Evolutionary conservation across 2,329 filamentous ascomycete species (phyloP).

Genomic region (Clonostachys rosea): DNA sequence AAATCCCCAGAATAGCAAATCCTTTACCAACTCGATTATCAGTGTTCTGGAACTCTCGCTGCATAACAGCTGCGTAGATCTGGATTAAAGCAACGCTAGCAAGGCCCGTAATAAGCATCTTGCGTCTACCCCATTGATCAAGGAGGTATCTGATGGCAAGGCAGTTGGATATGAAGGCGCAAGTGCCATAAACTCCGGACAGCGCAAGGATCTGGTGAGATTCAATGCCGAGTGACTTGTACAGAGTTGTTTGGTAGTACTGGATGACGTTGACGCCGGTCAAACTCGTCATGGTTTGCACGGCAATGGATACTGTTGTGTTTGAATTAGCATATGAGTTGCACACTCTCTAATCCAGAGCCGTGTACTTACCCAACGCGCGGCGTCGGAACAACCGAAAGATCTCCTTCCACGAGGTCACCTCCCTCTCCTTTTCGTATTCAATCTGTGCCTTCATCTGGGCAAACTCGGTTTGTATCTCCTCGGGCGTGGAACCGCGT

Average conservation of each 20-base stretch:
- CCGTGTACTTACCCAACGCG: slow-evolving; percentile 35
- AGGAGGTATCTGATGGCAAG: slow-evolving; percentile 47
- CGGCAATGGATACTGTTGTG: slow-evolving; percentile 35
- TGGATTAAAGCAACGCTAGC: slow-evolving; percentile 47
- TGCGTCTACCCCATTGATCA: slow-evolving; percentile 55
- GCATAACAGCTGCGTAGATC: slow-evolving; percentile 56
- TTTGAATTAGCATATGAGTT: neutral
- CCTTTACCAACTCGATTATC: slow-evolving; percentile 51
- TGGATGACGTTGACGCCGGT: slow-evolving; percentile 16
- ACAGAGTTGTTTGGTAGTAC: slow-evolving; percentile 20
- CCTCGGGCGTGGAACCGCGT: slow-evolving; percentile 33
- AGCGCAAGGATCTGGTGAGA: slow-evolving; percentile 40
- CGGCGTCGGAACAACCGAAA: slow-evolving; percentile 45
- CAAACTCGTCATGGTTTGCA: slow-evolving; percentile 36
- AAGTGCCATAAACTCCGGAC: slow-evolving; percentile 41
- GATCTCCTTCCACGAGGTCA: slow-evolving; percentile 45
- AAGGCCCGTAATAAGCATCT: slow-evolving; percentile 52
- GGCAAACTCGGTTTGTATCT: slow-evolving; percentile 44
- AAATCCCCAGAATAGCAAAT: slow-evolving; percentile 55
- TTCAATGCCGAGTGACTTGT: slow-evolving; percentile 37
- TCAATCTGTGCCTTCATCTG: slow-evolving; percentile 50
- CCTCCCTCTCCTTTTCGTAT: slow-evolving; percentile 51
- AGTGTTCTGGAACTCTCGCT: slow-evolving; percentile 48
- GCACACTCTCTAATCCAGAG: neutral
- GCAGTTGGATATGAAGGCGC: slow-evolving; percentile 43